Base-by-base conservation (phyloP, 148 eudicot genomes). In the Vaccinium corymbosum region DNA sequence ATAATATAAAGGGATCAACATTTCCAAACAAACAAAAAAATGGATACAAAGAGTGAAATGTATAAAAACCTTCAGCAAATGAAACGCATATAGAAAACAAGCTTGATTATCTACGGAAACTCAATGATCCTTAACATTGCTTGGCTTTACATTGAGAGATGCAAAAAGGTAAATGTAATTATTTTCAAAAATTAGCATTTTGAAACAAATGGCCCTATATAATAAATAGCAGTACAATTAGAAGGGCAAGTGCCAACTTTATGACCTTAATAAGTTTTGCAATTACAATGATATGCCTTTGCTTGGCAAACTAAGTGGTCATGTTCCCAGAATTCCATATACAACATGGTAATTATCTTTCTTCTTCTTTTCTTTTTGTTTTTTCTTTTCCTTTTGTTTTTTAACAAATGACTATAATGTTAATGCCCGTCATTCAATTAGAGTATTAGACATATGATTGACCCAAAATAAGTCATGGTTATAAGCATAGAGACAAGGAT, bases 401-500 rank as follows among this genome's bases (percentile, higher is more conserved):
- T 35, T 1, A 66, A 5, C 35, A 11, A 25, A 10, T 14, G 27
- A 66, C 17, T 27, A 1, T 27, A 38, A 29, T 27, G 35, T 12
- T 68, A 68, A 13, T 72, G 38, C 49, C 14, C 22, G 15, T 38
- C n/a, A 72, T 72, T 49, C 10, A 22, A 29, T 64, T 64, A 62
- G 70, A 62, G 22, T 14, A 42, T 1, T 32, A 71, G 48, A 72
- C 51, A 52, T 2, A 55, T 20, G 5, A 27, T 15, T 1, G 20
- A 51, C 19, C 16, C 51, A 7, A 32, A 72, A 4, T 25, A 48
- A 7, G 15, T 6, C 8, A 32, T 15, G 25, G 29, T 51, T 6
- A 73, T 50, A 55, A 76, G 50, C 27, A 76, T 4, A 83, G 48
- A 82, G 32, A 75, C 55, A 88, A 89, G 88, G 86, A 86, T 97